Percentiles rank a stretch among this genome's conserved stretches.
Conservation (phyloP, 441 rosid species). For the Pelargonium myrrhifolium region DNA sequence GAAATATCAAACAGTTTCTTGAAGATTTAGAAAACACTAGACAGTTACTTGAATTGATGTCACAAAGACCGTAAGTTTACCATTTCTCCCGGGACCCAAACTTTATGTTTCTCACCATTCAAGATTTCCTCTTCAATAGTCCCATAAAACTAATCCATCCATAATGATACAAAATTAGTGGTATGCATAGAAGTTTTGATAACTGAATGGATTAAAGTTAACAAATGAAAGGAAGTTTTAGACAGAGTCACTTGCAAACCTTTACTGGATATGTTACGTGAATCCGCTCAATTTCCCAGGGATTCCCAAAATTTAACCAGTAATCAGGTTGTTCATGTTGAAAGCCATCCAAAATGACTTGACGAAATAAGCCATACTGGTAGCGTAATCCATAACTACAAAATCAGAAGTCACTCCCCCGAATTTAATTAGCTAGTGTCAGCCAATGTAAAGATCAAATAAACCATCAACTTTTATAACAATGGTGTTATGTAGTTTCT, state of each 20-base stretch:
- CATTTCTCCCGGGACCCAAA: constrained; percentile 48
- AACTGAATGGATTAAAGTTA: constrained; percentile 6
- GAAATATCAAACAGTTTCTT: neutral
- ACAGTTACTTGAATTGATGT: neutral
- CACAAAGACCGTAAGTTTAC: constrained; percentile 19
- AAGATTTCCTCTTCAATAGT: constrained; percentile 32
- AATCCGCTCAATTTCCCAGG: constrained; percentile 56
- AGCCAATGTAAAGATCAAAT: neutral
- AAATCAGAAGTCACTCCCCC: constrained; percentile 7
- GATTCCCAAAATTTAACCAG: constrained; percentile 58
- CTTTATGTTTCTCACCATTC: constrained; percentile 31
- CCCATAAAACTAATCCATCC: constrained; percentile 43
- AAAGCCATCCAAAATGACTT: constrained; percentile 46
- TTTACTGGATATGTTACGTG: constrained; percentile 47
- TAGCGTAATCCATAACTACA: constrained; percentile 49
- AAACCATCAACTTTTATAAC: neutral
- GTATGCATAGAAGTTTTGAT: constrained; percentile 7
- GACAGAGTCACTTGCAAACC: constrained; percentile 30
- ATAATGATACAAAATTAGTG: constrained; percentile 10
- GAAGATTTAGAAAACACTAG: neutral
- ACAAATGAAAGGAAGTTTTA: constrained; percentile 9
- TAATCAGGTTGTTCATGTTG: constrained; percentile 52
- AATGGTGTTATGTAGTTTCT: neutral
- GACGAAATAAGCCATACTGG: constrained; percentile 52
- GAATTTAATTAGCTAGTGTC: constrained; percentile 1